Conservation (phyloP, 129 eudicot species). For the Saussurea involucrata region DNA sequence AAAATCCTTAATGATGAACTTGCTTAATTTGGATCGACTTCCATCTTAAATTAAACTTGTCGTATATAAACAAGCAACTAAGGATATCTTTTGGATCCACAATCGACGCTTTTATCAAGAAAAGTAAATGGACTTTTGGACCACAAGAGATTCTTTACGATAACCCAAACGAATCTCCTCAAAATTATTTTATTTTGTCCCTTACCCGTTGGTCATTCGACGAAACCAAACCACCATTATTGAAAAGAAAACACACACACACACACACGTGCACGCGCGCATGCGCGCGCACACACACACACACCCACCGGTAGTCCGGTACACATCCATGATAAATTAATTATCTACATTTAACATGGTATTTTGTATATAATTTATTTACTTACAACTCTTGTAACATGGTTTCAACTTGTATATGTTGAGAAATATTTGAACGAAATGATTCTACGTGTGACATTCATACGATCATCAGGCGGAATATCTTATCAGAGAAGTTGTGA, state of each 20-base stretch:
- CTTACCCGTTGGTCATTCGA: not conserved
- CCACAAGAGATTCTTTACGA: slow-evolving; percentile 2
- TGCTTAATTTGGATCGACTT: not conserved
- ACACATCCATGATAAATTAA: not conserved
- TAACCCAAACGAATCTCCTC: not conserved
- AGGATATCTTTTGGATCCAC: slow-evolving; percentile 15
- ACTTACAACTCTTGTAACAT: not conserved
- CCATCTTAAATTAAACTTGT: not conserved
- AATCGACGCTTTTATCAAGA: not conserved
- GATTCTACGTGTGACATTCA: not conserved
- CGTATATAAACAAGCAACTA: slow-evolving; percentile 6
- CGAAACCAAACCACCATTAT: not conserved
- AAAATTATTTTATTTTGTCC: not conserved
- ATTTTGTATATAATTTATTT: not conserved
- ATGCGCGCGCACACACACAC: not conserved
- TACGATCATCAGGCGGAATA: not conserved
- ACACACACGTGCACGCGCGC: too few species aligned
- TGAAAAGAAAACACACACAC: not conserved
- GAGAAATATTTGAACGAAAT: not conserved
- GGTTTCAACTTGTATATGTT: not conserved
- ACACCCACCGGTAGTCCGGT: not conserved
- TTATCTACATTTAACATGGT: not conserved
- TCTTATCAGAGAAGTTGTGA: not conserved
- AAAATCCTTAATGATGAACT: not conserved
- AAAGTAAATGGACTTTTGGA: slow-evolving; percentile 12